Conservation (phyloP, 208 protist genomes). For the Lotmaria passim region DNA sequence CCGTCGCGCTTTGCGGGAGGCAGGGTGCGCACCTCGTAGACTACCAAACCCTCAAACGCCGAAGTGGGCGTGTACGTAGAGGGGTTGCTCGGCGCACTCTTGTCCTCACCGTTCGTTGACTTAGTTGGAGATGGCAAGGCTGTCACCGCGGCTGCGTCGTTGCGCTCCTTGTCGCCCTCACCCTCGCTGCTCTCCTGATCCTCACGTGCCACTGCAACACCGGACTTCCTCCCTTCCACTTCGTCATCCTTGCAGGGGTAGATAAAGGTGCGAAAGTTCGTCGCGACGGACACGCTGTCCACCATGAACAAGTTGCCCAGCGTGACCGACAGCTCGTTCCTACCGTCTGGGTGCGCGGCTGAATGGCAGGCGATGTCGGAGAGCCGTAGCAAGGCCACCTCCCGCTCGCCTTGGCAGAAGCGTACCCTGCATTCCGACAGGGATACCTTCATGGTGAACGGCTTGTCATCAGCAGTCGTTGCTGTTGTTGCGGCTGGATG, state of each 20-base stretch:
- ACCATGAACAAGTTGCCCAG: slow-evolving; percentile 59
- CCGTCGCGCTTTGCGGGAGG: not conserved
- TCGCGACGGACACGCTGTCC: slow-evolving; percentile 43
- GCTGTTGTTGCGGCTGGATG: not conserved
- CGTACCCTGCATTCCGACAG: slow-evolving; percentile 39
- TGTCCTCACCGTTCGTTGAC: not conserved
- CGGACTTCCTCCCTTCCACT: not conserved
- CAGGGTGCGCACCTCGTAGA: slow-evolving; percentile 23
- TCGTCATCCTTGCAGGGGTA: slow-evolving; percentile 44
- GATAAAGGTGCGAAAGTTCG: slow-evolving; percentile 57
- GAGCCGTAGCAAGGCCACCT: slow-evolving; percentile 53
- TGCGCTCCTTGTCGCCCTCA: not conserved
- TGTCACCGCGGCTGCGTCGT: slow-evolving; percentile 7
- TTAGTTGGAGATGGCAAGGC: not conserved
- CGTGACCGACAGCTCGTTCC: slow-evolving; percentile 39
- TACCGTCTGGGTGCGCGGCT: slow-evolving; percentile 43
- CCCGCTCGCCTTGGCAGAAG: slow-evolving; percentile 46
- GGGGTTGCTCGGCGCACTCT: not conserved
- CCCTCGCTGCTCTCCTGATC: slow-evolving; percentile 1
- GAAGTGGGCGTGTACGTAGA: not conserved
- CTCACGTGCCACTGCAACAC: not conserved
- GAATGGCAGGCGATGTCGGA: slow-evolving; percentile 31
- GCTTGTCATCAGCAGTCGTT: not conserved
- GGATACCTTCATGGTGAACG: slow-evolving; percentile 22
- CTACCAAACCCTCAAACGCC: slow-evolving; percentile 16